Percentiles rank a stretch among this genome's conserved stretches.
Conservation (phyloP, 257 asterid species). For the Penstemon barbatus region DNA sequence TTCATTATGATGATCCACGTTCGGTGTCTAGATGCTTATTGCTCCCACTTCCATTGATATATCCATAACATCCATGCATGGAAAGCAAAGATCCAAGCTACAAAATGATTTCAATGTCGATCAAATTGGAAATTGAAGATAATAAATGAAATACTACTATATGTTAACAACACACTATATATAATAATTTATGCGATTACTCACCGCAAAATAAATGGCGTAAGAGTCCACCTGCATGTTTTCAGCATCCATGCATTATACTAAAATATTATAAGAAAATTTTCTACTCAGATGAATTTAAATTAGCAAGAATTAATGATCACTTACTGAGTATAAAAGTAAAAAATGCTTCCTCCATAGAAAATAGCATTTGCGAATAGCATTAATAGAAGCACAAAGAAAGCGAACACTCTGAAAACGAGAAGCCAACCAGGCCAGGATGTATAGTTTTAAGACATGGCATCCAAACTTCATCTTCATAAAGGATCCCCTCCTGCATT, state of each 20-base stretch:
- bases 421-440: slow-evolving; percentile 77
- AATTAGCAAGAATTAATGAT: no score
- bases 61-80: slow-evolving; percentile 59
- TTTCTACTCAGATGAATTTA: background rate
- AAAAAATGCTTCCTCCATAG: slow-evolving; percentile 72
- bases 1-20: slow-evolving; percentile 59
- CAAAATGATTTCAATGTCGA: slow-evolving; percentile 21
- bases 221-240: slow-evolving; percentile 78
- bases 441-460: slow-evolving; percentile 76
- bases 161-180: background rate
- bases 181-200: slow-evolving; percentile 19
- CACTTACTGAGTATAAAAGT: slow-evolving; percentile 91
- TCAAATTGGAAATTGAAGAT: slow-evolving; percentile 13
- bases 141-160: background rate
- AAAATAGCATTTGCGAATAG: slow-evolving; percentile 59
- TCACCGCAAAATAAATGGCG: slow-evolving; percentile 88
- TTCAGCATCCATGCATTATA: slow-evolving; percentile 4
- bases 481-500: slow-evolving; percentile 45
- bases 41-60: slow-evolving; percentile 34
- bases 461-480: slow-evolving; percentile 88
- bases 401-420: slow-evolving; percentile 62
- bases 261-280: background rate
- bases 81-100: slow-evolving; percentile 91
- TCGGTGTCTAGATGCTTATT: slow-evolving; percentile 32
- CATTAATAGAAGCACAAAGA: slow-evolving; percentile 71